A percentile compares a stretch with the other conserved stretches of the same genome.
These are phyloP conservation scores for Colletotrichum echinochloae DNA, from an alignment of 2,329 filamentous ascomycete genomes.

Conservation along the genomic window DNA sequence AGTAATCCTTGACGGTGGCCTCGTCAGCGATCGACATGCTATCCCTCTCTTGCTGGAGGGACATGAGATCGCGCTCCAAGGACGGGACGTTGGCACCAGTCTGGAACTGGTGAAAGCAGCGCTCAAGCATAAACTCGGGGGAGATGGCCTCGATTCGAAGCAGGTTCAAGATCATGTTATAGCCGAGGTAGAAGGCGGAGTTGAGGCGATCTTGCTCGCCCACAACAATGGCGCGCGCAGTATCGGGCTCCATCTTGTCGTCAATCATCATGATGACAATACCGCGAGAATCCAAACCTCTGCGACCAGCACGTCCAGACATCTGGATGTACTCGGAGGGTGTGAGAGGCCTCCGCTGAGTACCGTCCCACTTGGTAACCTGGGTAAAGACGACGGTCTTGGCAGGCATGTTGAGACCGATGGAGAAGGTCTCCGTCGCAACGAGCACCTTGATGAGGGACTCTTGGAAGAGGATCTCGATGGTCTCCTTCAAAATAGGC, in stretches of 20 bases:
- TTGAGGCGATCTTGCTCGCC: conserved; percentile 97
- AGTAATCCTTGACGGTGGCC: conserved; percentile 91
- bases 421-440: conserved; percentile 98
- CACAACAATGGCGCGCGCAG: conserved; percentile 95
- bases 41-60: conserved; percentile 80
- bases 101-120: conserved; percentile 98
- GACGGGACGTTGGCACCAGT: conserved; percentile 88
- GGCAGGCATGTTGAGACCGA: conserved; percentile 98
- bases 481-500: conserved; percentile 97
- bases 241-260: conserved; percentile 92
- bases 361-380: conserved; percentile 94
- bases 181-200: conserved; percentile 96
- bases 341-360: conserved; percentile 83
- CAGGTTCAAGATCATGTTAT: conserved; percentile 99
- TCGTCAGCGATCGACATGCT: conserved; percentile 86
- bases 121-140: conserved; percentile 98
- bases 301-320: conserved; percentile 95
- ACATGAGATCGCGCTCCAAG: conserved; percentile 84
- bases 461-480: conserved; percentile 98
- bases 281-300: conserved; percentile 96
- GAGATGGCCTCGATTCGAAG: conserved; percentile 99
- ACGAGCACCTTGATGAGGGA: conserved; percentile 98
- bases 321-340: conserved; percentile 98
- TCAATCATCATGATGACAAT: conserved; percentile 99
- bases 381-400: conserved; percentile 99